Base-by-base conservation (phyloP, 108 stramenopile species). In the Skeletonema grethae region DNA sequence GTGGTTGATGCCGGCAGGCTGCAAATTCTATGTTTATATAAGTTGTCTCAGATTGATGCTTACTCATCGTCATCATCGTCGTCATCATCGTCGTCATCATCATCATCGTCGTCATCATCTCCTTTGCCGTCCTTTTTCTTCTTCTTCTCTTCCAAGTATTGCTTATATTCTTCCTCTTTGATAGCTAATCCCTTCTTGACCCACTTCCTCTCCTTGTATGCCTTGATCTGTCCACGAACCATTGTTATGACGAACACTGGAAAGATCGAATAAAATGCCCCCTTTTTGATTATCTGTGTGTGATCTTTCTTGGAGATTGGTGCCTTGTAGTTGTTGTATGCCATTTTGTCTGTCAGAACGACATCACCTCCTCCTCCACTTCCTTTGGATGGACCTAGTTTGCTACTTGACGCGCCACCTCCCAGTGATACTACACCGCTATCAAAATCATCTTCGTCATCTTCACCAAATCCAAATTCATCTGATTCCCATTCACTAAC, bases 401-500 rank as follows among this genome's bases (percentile, higher is more conserved):
- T 72, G 24, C 53, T 62, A 12, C 45, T 61, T 8, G 77, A 56
- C 43, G 41, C 41, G 38, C 35, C 43, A 7, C 43, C 67, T 55
- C 70, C 70, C 13, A 79, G 38, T 11, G 65, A 71, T 59, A 79
- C 7, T 16, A 79, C 69, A 16, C 65, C 66, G 39, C 46, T 59
- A 16, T 72, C 77, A 67, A 69, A 46, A 16, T 76, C 75, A 32
- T 79, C 77, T 16, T 79, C 77, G 25, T 79, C 77, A 38, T 65
- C 77, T 18, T 71, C 77, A 57, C 70, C 77, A 72, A 79, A 79
- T 38, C 77, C 77, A 70, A 79, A 79, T 58, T 79, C 77, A 34
- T 72, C 77, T 5, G 77, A 79, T 63, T 79, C 77, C 77, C 77
- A 79, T 13, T 79, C 77, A 63, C 70, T 79, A 35, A 79, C 65